Percentiles rank a stretch among this genome's conserved stretches.
Conservation (phyloP, 495 filamentous ascomycete genomes). For the Penicillium coprophilum region DNA sequence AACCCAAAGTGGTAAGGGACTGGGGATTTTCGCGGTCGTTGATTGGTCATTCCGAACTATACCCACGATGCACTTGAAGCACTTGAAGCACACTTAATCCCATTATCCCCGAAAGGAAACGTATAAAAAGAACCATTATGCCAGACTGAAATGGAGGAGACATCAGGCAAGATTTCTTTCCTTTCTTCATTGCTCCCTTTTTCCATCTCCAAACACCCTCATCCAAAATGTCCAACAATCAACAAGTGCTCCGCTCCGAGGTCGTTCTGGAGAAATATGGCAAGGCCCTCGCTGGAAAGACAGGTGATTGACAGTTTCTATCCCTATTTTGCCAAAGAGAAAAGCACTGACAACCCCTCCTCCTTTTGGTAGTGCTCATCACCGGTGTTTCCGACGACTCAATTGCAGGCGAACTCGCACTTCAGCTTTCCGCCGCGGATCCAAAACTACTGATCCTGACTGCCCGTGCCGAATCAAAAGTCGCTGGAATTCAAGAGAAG, state of each 20-base stretch:
- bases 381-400: slow-evolving; percentile 25
- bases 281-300: slow-evolving; percentile 21
- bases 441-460: slow-evolving; percentile 24
- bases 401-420: slow-evolving; percentile 24
- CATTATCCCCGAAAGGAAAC: not conserved
- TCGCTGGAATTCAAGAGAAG: slow-evolving; percentile 9
- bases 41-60: not conserved
- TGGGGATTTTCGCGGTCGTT: not conserved
- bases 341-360: not conserved
- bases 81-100: not conserved
- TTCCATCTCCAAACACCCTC: not conserved
- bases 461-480: slow-evolving; percentile 21
- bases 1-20: slow-evolving; percentile 5
- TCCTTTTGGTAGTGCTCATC: slow-evolving; percentile 15
- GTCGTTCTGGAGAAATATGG: slow-evolving; percentile 24
- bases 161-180: not conserved
- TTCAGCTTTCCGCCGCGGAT: slow-evolving; percentile 15
- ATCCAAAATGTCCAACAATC: slow-evolving; percentile 17
- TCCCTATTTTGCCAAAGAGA: not conserved
- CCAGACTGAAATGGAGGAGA: not conserved
- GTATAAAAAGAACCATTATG: not conserved
- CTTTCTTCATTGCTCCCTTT: not conserved
- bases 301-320: slow-evolving; percentile 7
- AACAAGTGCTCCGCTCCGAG: slow-evolving; percentile 23
- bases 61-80: not conserved